phyloP scores from a whole-genome alignment of 805 yeast genomes.

The Lipomyces sp. region DNA sequence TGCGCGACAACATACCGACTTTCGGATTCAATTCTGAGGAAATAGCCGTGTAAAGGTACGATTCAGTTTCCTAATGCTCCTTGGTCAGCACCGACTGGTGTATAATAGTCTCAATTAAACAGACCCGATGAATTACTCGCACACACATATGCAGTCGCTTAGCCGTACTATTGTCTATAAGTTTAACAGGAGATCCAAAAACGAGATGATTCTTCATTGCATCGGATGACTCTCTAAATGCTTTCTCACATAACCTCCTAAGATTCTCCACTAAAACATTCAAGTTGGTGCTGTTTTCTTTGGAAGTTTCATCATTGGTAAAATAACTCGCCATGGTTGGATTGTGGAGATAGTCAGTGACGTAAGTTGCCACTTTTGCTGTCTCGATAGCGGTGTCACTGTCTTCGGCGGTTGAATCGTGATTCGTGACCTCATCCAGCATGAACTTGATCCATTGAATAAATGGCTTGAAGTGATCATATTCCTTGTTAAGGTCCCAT shows the following conservation, averaged over 20 bases:
- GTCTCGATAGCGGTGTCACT: conserved; percentile 22
- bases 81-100: conserved; percentile 8
- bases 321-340: conserved; percentile 18
- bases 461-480: conserved; percentile 26
- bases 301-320: conserved; percentile 4
- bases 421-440: conserved; percentile 17
- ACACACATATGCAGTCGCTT: conserved; percentile 4
- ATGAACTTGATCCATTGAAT: conserved; percentile 32
- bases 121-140: conserved; percentile 12
- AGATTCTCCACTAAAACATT: conserved; percentile 10
- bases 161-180: neutral
- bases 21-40: neutral
- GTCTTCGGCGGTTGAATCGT: conserved; percentile 17
- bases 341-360: conserved; percentile 15
- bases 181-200: conserved; percentile 25
- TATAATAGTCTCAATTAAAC: neutral
- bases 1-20: neutral
- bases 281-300: neutral
- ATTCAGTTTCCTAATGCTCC: neutral
- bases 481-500: conserved; percentile 32
- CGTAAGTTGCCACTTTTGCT: conserved; percentile 24
- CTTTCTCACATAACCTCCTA: conserved; percentile 7
- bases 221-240: conserved; percentile 31
- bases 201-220: conserved; percentile 31
- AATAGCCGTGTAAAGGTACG: conserved; percentile 10